Percentiles rank a stretch among this genome's conserved stretches.
phyloP scores from a whole-genome alignment of 805 yeast species.

The Schwanniomyces sp. region DNA sequence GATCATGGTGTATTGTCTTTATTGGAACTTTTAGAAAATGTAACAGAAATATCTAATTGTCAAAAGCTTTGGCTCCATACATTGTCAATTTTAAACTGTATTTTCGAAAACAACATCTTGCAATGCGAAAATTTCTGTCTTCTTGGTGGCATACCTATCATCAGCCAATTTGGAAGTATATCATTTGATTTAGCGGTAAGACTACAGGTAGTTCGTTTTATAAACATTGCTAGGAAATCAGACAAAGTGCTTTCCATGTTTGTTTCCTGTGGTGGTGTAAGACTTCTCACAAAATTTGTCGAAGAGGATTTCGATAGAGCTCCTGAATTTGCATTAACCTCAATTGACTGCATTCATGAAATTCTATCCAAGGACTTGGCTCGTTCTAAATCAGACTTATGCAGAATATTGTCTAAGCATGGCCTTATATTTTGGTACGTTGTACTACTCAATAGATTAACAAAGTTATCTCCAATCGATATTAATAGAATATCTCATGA shows the following conservation, averaged over 20 bases:
- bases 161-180: constrained; percentile 35
- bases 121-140: constrained; percentile 43
- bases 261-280: constrained; percentile 47
- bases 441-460: constrained; percentile 34
- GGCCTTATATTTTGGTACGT: constrained; percentile 46
- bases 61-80: constrained; percentile 38
- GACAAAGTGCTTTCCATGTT: constrained; percentile 38
- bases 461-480: constrained; percentile 11
- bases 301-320: constrained; percentile 44
- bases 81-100: constrained; percentile 31
- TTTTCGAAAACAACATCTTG: constrained; percentile 27
- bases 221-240: constrained; percentile 31
- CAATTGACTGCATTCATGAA: constrained; percentile 35
- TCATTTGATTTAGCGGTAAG: constrained; percentile 31
- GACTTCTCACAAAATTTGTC: constrained; percentile 42
- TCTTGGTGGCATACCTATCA: constrained; percentile 43
- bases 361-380: constrained; percentile 35
- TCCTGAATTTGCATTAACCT: constrained; percentile 37
- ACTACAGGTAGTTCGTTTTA: constrained; percentile 36
- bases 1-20: constrained; percentile 43
- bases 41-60: constrained; percentile 30
- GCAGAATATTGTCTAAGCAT: constrained; percentile 41
- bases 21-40: constrained; percentile 37
- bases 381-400: constrained; percentile 41
- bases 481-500: constrained; percentile 3